phyloP scores from a whole-genome alignment of 1,139 yeast species.

The Taphrina populina region DNA sequence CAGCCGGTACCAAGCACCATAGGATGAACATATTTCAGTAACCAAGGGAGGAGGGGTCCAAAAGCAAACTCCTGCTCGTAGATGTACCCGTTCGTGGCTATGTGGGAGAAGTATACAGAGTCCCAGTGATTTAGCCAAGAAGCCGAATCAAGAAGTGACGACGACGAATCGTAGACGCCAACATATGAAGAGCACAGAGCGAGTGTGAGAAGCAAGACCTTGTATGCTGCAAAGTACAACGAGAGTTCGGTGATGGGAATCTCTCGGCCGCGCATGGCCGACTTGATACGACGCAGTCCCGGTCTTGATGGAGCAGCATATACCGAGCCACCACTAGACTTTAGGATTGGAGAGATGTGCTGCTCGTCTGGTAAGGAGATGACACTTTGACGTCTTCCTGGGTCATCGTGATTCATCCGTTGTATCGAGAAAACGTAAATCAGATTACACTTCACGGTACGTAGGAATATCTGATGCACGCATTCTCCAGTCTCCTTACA shows the following conservation, averaged over 20 bases:
- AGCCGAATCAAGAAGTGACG: background rate
- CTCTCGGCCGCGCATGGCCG: conserved; percentile 29
- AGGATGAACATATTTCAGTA: conserved; percentile 46
- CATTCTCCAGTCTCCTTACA: too few species aligned
- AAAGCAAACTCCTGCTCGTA: conserved; percentile 92
- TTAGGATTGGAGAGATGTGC: too few species aligned
- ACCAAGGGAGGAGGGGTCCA: conserved; percentile 71
- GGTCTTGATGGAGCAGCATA: background rate
- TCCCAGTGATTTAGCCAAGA: conserved; percentile 52
- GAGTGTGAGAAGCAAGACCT: conserved; percentile 12
- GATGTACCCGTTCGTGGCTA: conserved; percentile 52
- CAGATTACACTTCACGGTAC: too few species aligned
- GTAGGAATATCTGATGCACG: too few species aligned
- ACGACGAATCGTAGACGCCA: conserved; percentile 22
- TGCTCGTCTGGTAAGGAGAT: too few species aligned
- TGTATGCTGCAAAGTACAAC: conserved; percentile 11
- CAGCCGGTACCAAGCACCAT: conserved; percentile 52
- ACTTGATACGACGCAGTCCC: conserved; percentile 21
- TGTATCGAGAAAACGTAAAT: too few species aligned
- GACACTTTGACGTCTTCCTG: too few species aligned
- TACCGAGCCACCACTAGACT: too few species aligned
- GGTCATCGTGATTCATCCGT: too few species aligned
- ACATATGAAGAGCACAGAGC: conserved; percentile 6
- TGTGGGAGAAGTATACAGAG: conserved; percentile 67
- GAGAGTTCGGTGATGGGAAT: conserved; percentile 14